Conservation (phyloP, 768 basidiomycete genomes). For the Hirschioporus abietinus region DNA sequence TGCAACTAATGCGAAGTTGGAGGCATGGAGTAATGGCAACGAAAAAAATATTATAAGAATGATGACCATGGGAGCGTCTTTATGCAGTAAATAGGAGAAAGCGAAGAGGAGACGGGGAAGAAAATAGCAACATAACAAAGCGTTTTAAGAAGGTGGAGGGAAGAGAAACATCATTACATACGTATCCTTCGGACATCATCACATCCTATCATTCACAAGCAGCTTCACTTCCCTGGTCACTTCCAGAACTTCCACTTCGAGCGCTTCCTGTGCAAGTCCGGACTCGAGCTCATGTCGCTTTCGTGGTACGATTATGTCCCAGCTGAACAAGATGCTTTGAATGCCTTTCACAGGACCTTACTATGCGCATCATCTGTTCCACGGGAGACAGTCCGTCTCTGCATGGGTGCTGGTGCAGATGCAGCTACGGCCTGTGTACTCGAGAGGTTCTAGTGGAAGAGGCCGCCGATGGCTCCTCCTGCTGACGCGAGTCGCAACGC, state of each 20-base stretch:
- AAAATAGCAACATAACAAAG: neutral
- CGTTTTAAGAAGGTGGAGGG: neutral
- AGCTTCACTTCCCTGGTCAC: neutral
- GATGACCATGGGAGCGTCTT: neutral
- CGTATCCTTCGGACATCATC: neutral
- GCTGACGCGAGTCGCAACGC: too few relatives aligned
- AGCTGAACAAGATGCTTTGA: neutral
- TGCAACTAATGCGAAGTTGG: neutral
- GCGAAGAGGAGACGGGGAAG: neutral
- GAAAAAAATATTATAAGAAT: neutral
- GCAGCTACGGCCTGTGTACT: conserved; percentile 42
- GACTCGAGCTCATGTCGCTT: neutral
- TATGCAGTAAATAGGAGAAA: neutral
- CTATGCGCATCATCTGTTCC: neutral
- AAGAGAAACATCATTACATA: neutral
- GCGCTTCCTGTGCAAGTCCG: neutral
- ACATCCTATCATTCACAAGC: neutral
- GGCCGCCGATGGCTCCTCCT: too few relatives aligned
- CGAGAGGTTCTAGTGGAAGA: too few relatives aligned
- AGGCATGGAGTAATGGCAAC: neutral
- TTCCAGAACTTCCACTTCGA: neutral
- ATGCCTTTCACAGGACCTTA: neutral
- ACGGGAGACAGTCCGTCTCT: conserved; percentile 53
- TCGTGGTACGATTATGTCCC: neutral
- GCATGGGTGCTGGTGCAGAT: too few relatives aligned